phyloP scores from a whole-genome alignment of 345 rosid species.

The Cardamine chenopodiifolia region DNA sequence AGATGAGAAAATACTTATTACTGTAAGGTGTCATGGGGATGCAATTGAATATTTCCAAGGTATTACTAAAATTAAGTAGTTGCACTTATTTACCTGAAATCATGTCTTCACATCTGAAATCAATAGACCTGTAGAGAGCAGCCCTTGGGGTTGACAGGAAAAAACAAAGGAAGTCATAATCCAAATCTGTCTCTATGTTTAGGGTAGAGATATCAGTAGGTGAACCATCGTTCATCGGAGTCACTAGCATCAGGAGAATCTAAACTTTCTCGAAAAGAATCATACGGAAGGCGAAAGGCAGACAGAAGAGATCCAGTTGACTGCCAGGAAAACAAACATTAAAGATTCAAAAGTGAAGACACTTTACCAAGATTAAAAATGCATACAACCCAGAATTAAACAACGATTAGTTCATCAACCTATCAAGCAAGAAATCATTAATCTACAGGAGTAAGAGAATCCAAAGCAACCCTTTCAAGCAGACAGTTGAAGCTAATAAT shows the following conservation, averaged over 20 bases:
- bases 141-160: conserved; percentile 79
- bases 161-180: conserved; percentile 79
- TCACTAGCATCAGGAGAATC: conserved; percentile 42
- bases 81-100: conserved; percentile 57
- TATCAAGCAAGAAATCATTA: conserved; percentile 10
- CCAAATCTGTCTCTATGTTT: conserved; percentile 61
- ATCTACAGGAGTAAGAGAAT: conserved; percentile 5
- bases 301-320: conserved; percentile 91
- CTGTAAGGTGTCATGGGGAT: conserved; percentile 2
- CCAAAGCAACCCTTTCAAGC: neutral
- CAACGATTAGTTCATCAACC: neutral
- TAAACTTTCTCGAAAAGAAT: conserved; percentile 64
- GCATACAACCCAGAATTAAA: conserved; percentile 1
- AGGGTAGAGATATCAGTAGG: conserved; percentile 45
- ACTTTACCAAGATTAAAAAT: neutral
- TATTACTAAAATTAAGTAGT: neutral
- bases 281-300: conserved; percentile 73
- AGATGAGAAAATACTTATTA: neutral
- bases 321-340: conserved; percentile 54
- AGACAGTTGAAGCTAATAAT: conserved; percentile 17
- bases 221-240: conserved; percentile 37
- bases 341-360: neutral
- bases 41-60: neutral
- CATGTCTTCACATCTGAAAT: conserved; percentile 92
- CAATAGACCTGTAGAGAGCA: conserved; percentile 86